Evolutionary conservation across 768 basidiomycete species (phyloP).

Genomic region (Trametes cubensis): DNA sequence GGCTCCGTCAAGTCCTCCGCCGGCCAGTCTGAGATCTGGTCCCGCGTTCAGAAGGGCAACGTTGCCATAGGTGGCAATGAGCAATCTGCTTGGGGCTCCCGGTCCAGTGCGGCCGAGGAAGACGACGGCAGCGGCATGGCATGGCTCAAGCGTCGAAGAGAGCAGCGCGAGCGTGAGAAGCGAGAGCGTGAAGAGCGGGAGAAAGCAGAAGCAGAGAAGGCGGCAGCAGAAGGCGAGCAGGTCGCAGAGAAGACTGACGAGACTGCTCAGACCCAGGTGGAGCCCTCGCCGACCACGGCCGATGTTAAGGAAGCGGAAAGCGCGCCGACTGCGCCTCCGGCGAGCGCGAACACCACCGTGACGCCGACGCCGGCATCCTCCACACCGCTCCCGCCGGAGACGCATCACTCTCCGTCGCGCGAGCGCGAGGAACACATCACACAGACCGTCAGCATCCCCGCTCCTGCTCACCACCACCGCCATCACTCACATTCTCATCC

Average conservation of each 20-base stretch:
- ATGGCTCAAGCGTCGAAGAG: conserved; percentile 72
- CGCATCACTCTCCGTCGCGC: conserved; percentile 21
- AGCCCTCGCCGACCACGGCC: conserved; percentile 12
- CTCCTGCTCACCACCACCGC: conserved; percentile 35
- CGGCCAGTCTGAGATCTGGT: conserved; percentile 25
- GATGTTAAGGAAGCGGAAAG: background rate
- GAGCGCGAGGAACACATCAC: conserved; percentile 38
- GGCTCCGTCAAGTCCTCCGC: conserved; percentile 44
- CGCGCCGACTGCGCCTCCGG: background rate
- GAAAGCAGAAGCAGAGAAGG: conserved; percentile 21
- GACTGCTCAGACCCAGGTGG: conserved; percentile 7
- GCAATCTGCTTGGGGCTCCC: conserved; percentile 1
- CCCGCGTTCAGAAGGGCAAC: conserved; percentile 28
- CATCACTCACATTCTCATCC: conserved; percentile 26
- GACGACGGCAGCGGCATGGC: conserved; percentile 89
- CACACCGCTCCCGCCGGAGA: background rate
- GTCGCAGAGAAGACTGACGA: conserved; percentile 17
- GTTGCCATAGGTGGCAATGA: conserved; percentile 27
- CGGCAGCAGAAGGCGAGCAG: conserved; percentile 1
- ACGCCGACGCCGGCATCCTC: conserved; percentile 15
- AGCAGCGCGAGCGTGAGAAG: conserved; percentile 55
- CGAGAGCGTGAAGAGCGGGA: conserved; percentile 45
- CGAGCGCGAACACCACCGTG: conserved; percentile 1
- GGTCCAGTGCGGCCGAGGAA: conserved; percentile 41
- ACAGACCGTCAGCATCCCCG: conserved; percentile 40